A percentile compares a stretch with the other conserved stretches of the same genome.
These are phyloP conservation scores for Aspergillus sp. DNA, from an alignment of 2,329 filamentous ascomycete genomes.

Conservation along the genomic window DNA sequence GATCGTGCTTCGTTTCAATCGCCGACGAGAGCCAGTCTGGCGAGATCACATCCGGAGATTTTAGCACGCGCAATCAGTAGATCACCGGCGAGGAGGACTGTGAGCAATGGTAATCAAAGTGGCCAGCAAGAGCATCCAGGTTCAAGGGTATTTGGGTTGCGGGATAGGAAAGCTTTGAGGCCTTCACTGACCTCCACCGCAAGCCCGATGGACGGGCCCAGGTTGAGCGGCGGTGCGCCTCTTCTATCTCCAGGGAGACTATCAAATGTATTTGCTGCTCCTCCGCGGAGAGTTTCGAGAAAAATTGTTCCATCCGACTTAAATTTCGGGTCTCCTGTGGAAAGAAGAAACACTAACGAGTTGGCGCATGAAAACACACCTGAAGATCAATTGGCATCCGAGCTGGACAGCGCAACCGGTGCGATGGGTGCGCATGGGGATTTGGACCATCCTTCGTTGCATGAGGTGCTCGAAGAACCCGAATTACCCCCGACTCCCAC, in stretches of 20 bases:
- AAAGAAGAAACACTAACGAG: slow-evolving; percentile 6
- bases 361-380: slow-evolving; percentile 18
- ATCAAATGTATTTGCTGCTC: slow-evolving; percentile 30
- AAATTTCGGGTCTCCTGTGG: slow-evolving; percentile 22
- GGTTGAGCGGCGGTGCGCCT: neutral
- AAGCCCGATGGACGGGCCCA: slow-evolving; percentile 19
- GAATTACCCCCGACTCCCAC: slow-evolving; percentile 55
- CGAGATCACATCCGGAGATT: slow-evolving; percentile 57
- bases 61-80: slow-evolving; percentile 43
- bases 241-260: slow-evolving; percentile 19
- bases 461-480: slow-evolving; percentile 49
- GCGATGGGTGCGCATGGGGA: slow-evolving; percentile 14
- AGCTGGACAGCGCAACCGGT: slow-evolving; percentile 26
- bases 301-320: slow-evolving; percentile 27
- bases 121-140: slow-evolving; percentile 11
- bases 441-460: slow-evolving; percentile 14
- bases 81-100: slow-evolving; percentile 29
- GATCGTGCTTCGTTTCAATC: slow-evolving; percentile 58
- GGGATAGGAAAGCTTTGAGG: slow-evolving; percentile 33
- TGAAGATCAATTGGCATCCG: slow-evolving; percentile 27
- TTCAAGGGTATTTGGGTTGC: slow-evolving; percentile 23
- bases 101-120: slow-evolving; percentile 11
- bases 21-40: slow-evolving; percentile 61
- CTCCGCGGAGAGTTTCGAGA: slow-evolving; percentile 30
- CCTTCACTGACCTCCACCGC: slow-evolving; percentile 26